A percentile compares a stretch with the other conserved stretches of the same genome.
phyloP scores from a whole-genome alignment of 768 basidiomycete species.

The Sarcodon aspratus region DNA sequence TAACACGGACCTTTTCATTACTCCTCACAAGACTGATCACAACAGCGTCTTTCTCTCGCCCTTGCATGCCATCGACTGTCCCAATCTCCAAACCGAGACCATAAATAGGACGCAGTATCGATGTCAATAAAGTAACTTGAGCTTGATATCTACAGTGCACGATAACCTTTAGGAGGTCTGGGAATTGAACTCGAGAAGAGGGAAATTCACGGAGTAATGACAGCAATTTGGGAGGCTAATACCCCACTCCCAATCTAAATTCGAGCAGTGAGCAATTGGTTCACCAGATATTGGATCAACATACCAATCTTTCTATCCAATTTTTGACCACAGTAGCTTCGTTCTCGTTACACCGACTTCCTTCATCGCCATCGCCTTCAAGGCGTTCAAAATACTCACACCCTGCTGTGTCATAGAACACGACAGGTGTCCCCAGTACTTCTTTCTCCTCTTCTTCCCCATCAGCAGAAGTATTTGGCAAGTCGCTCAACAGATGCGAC shows the following conservation, averaged over 20 bases:
- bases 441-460: constrained; percentile 66
- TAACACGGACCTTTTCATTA: constrained; percentile 56
- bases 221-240: constrained; percentile 61
- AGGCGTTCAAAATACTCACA: constrained; percentile 87
- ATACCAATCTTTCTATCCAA: constrained; percentile 75
- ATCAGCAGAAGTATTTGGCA: constrained; percentile 39
- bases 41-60: constrained; percentile 90
- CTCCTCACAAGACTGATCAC: constrained; percentile 89
- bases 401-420: constrained; percentile 92
- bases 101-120: constrained; percentile 60
- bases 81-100: constrained; percentile 83
- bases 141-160: constrained; percentile 65
- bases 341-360: constrained; percentile 89
- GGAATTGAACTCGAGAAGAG: background rate
- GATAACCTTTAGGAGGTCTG: background rate
- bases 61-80: constrained; percentile 95
- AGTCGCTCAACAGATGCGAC: constrained; percentile 57
- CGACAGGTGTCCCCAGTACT: constrained; percentile 60
- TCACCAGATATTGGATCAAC: constrained; percentile 9
- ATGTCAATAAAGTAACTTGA: constrained; percentile 78
- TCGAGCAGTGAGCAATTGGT: background rate
- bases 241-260: constrained; percentile 50
- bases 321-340: constrained; percentile 78
- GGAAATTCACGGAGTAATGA: constrained; percentile 71
- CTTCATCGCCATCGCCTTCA: constrained; percentile 76